phyloP scores from a whole-genome alignment of 495 filamentous ascomycete genomes.

The Saxispiralis lemnorum region DNA sequence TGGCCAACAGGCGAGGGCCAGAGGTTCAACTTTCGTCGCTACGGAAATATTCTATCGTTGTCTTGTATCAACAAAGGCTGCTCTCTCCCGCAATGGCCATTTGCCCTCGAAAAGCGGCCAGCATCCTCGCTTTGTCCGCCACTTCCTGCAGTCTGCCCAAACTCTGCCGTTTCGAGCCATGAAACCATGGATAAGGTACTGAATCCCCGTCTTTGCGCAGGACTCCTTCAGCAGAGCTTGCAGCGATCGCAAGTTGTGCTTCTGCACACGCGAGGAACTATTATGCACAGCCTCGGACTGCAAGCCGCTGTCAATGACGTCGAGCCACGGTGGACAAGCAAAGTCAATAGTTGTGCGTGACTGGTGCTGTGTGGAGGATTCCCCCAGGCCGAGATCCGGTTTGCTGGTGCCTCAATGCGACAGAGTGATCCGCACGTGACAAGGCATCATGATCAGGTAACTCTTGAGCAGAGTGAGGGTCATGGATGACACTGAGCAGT shows the following conservation, averaged over 20 bases:
- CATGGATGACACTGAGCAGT: too few relatives aligned
- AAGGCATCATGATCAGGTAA: conserved; percentile 68
- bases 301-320: conserved; percentile 88
- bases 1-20: too few relatives aligned
- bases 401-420: conserved; percentile 97
- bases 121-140: conserved; percentile 65
- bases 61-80: too few relatives aligned
- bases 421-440: conserved; percentile 91
- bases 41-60: too few relatives aligned
- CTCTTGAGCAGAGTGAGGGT: too few relatives aligned
- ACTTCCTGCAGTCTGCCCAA: conserved; percentile 72
- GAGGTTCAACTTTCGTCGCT: too few relatives aligned
- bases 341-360: conserved; percentile 95
- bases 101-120: conserved; percentile 52
- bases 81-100: too few relatives aligned
- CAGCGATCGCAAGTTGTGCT: conserved; percentile 80
- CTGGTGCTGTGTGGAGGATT: conserved; percentile 94
- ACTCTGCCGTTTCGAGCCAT: conserved; percentile 82
- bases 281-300: conserved; percentile 97
- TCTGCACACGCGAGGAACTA: conserved; percentile 76
- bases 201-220: conserved; percentile 77
- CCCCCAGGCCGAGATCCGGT: conserved; percentile 64
- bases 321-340: conserved; percentile 89
- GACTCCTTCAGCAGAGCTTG: conserved; percentile 78
- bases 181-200: conserved; percentile 88